Evolutionary conservation across 768 basidiomycete genomes (phyloP).

Genomic region (Tephrocybe sp.): DNA sequence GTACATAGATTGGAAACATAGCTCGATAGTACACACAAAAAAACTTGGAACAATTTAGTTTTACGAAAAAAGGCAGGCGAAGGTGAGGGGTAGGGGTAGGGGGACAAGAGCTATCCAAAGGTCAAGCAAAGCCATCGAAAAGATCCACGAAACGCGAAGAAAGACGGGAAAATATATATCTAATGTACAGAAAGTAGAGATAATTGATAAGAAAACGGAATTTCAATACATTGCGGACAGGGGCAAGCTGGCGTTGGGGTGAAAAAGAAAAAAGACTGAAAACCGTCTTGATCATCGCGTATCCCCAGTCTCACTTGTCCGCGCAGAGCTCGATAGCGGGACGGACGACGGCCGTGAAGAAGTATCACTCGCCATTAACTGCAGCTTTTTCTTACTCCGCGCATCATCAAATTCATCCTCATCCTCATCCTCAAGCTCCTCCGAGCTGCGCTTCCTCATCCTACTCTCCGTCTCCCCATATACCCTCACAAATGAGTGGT

Average conservation of each 20-base stretch:
- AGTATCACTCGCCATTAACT: slow-evolving; percentile 1
- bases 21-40: too few species aligned
- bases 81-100: too few species aligned
- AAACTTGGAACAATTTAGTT: too few species aligned
- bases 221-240: not conserved
- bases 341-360: slow-evolving; percentile 5
- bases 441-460: slow-evolving; percentile 47
- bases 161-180: not conserved
- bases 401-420: slow-evolving; percentile 2
- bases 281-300: not conserved
- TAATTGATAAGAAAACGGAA: not conserved
- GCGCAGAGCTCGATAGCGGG: slow-evolving; percentile 1
- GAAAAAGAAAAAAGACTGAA: too few species aligned
- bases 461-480: slow-evolving; percentile 16
- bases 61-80: too few species aligned
- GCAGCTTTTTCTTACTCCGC: slow-evolving; percentile 12
- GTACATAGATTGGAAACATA: too few species aligned
- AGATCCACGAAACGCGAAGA: not conserved
- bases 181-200: not conserved
- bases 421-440: slow-evolving; percentile 39
- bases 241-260: too few species aligned
- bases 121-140: too few species aligned
- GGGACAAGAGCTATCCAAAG: too few species aligned
- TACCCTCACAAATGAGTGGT: slow-evolving; percentile 1
- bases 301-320: not conserved